A percentile compares a stretch with the other conserved stretches of the same genome.
These are phyloP conservation scores for Carallia brachiata DNA, from an alignment of 345 rosid genomes.

Conservation along the genomic window DNA sequence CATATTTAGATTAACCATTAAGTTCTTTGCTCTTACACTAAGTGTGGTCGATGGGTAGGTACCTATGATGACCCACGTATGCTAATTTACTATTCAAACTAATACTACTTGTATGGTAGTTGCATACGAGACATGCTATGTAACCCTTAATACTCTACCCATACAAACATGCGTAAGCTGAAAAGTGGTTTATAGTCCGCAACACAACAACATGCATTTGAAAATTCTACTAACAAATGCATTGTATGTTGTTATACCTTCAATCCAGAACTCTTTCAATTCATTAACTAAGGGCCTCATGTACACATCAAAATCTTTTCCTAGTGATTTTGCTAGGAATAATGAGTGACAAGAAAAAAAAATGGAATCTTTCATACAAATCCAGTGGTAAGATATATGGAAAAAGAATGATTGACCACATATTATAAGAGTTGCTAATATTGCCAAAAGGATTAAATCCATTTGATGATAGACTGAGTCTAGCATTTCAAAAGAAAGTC, in stretches of 20 bases:
- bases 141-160: background rate
- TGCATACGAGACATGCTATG: background rate
- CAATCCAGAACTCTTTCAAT: no score
- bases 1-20: no score
- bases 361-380: no score
- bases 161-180: background rate
- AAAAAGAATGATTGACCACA: background rate
- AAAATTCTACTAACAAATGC: background rate
- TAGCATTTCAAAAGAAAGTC: background rate
- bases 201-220: background rate
- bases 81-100: background rate
- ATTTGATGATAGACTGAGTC: background rate
- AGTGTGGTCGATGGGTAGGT: no score
- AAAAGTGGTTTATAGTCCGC: conserved; percentile 5
- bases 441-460: conserved; percentile 10
- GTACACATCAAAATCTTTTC: no score
- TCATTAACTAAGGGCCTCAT: no score
- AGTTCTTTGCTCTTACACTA: no score
- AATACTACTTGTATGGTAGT: background rate
- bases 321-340: no score
- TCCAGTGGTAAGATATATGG: no score
- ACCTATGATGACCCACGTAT: no score
- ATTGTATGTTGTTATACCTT: conserved; percentile 2
- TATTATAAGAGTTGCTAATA: conserved; percentile 6
- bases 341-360: background rate